phyloP scores from a whole-genome alignment of 2,329 filamentous ascomycete species.

The Fusarium camptoceras region DNA sequence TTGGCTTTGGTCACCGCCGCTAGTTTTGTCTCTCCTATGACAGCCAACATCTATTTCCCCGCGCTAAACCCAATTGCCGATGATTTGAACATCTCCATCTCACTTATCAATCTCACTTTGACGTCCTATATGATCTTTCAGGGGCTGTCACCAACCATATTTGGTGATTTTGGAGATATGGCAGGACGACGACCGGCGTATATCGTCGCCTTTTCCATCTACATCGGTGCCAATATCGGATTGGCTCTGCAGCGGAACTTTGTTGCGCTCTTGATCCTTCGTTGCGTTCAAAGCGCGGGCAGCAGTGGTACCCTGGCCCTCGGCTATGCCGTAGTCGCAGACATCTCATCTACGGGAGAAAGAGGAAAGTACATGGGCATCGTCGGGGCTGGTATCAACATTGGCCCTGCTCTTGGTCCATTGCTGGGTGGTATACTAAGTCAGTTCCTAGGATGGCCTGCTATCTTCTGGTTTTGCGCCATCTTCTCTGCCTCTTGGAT shows the following conservation, averaged over 20 bases:
- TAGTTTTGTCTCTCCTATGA: slow-evolving; percentile 68
- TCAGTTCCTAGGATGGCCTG: slow-evolving; percentile 74
- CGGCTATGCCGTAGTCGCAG: slow-evolving; percentile 76
- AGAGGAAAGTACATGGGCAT: slow-evolving; percentile 79
- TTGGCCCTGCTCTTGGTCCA: slow-evolving; percentile 67
- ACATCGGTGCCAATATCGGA: slow-evolving; percentile 69
- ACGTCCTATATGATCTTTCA: slow-evolving; percentile 75
- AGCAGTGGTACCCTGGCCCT: slow-evolving; percentile 78
- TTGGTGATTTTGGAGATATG: slow-evolving; percentile 71
- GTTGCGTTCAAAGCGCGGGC: slow-evolving; percentile 72
- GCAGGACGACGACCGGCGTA: slow-evolving; percentile 72
- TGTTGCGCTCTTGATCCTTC: slow-evolving; percentile 68
- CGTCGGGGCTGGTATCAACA: slow-evolving; percentile 68
- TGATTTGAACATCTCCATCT: slow-evolving; percentile 54
- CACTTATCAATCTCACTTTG: slow-evolving; percentile 61
- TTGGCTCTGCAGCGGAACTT: slow-evolving; percentile 69
- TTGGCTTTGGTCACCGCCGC: slow-evolving; percentile 64
- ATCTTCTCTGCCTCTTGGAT: slow-evolving; percentile 65
- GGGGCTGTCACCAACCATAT: slow-evolving; percentile 69
- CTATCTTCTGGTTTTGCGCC: slow-evolving; percentile 76
- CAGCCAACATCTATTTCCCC: slow-evolving; percentile 68
- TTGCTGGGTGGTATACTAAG: slow-evolving; percentile 73
- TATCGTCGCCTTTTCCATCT: slow-evolving; percentile 67
- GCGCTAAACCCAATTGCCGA: slow-evolving; percentile 55
- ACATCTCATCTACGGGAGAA: slow-evolving; percentile 75